Evolutionary conservation across 2,329 filamentous ascomycete species (phyloP).

Genomic region (Monosporascus sp.): DNA sequence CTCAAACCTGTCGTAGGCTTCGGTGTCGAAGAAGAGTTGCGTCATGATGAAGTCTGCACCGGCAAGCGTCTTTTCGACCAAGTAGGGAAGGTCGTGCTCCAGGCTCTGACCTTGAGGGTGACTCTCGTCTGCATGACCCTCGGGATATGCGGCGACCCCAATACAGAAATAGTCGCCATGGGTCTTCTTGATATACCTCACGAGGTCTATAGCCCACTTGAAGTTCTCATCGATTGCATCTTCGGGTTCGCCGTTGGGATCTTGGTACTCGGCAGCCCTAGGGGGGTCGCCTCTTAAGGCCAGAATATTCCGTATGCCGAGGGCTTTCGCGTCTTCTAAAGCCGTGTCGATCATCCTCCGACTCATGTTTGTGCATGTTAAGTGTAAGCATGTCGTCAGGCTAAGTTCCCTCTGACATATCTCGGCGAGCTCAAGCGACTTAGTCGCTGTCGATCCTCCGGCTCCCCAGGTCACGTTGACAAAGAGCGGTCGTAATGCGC

Average conservation of each 20-base stretch:
- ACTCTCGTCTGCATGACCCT: conserved; percentile 88
- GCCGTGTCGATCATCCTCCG: conserved; percentile 79
- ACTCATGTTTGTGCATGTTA: conserved; percentile 98
- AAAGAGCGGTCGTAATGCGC: conserved; percentile 85
- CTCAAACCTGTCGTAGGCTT: conserved; percentile 80
- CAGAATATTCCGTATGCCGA: conserved; percentile 91
- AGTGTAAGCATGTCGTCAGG: conserved; percentile 88
- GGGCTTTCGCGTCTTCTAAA: conserved; percentile 80
- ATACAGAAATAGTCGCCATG: conserved; percentile 96
- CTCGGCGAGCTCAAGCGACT: conserved; percentile 91
- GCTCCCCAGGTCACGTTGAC: conserved; percentile 98
- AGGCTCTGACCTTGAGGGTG: conserved; percentile 66
- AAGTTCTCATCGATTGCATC: conserved; percentile 72
- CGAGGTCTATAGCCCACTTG: conserved; percentile 81
- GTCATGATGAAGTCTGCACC: conserved; percentile 99
- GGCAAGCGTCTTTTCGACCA: conserved; percentile 85
- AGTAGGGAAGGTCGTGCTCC: conserved; percentile 79
- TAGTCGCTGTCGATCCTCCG: conserved; percentile 83
- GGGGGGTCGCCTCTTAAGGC: conserved; percentile 90
- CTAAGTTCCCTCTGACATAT: conserved; percentile 89
- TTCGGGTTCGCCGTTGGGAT: conserved; percentile 52
- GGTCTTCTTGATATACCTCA: conserved; percentile 78
- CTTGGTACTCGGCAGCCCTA: conserved; percentile 78
- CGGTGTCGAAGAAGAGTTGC: conserved; percentile 89
- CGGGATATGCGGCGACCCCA: conserved; percentile 90